Percentiles rank a stretch among this genome's conserved stretches.
Conservation (phyloP, 306 rosid genomes). For the Begonia fuchsioides region DNA sequence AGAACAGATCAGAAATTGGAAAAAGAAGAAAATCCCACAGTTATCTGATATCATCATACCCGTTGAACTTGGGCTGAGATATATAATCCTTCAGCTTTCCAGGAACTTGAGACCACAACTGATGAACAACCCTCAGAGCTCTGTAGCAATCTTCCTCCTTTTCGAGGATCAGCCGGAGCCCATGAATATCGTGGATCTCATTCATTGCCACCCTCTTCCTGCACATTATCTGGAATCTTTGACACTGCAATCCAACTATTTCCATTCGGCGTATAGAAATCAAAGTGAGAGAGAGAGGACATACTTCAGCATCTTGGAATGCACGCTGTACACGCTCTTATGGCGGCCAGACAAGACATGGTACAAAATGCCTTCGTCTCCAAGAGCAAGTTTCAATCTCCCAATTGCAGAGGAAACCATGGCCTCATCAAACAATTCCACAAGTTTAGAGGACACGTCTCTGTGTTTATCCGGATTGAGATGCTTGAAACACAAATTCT, state of each 20-base stretch:
- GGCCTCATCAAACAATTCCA: conserved; percentile 61
- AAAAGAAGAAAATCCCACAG: neutral
- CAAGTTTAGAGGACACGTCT: conserved; percentile 69
- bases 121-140: conserved; percentile 59
- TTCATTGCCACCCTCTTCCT: conserved; percentile 75
- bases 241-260: neutral
- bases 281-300: conserved; percentile 8
- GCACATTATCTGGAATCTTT: conserved; percentile 9
- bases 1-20: conserved; percentile 13
- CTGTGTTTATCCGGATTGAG: conserved; percentile 53
- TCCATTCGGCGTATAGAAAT: neutral
- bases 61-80: conserved; percentile 62
- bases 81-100: conserved; percentile 92
- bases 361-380: conserved; percentile 58
- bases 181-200: conserved; percentile 88
- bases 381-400: conserved; percentile 49
- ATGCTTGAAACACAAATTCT: conserved; percentile 80
- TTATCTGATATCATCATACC: conserved; percentile 28
- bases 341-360: conserved; percentile 77
- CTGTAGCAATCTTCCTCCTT: conserved; percentile 80
- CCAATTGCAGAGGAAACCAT: conserved; percentile 55
- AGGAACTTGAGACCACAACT: conserved; percentile 68
- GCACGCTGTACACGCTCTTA: conserved; percentile 79
- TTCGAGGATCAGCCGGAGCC: conserved; percentile 81
- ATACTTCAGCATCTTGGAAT: conserved; percentile 85